Conservation (phyloP, 495 filamentous ascomycete species). For the Trichoderma parareesei region DNA sequence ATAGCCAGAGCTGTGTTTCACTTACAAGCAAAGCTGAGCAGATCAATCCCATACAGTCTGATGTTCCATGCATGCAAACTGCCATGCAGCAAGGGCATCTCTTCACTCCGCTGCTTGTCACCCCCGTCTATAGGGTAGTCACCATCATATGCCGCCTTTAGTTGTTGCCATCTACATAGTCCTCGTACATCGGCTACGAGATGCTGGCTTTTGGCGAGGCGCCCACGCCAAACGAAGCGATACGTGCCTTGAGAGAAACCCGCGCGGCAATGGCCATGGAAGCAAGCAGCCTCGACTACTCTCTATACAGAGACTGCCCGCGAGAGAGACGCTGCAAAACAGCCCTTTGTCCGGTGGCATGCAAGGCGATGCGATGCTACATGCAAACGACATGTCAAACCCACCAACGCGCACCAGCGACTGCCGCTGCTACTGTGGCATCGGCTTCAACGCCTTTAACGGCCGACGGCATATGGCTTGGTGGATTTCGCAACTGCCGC, state of each 20-base stretch:
- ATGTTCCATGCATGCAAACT: neutral
- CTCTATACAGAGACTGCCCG: neutral
- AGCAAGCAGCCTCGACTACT: neutral
- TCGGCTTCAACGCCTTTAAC: neutral
- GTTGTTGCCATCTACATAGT: neutral
- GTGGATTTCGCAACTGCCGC: neutral
- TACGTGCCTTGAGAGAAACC: constrained; percentile 1
- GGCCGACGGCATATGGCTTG: constrained; percentile 2
- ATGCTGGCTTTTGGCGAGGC: neutral
- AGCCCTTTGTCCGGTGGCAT: too few relatives aligned
- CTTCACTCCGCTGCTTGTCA: neutral
- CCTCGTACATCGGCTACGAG: neutral
- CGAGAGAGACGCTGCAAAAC: neutral
- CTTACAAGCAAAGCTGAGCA: neutral
- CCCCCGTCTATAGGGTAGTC: neutral
- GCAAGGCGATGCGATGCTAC: too few relatives aligned
- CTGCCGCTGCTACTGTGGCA: neutral
- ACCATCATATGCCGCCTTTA: neutral
- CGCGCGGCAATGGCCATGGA: neutral
- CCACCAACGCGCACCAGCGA: too few relatives aligned
- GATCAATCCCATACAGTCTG: neutral
- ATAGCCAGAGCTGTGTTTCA: neutral
- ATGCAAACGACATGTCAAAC: too few relatives aligned
- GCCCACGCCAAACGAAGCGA: neutral
- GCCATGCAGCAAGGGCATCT: too few relatives aligned